A percentile compares a stretch with the other conserved stretches of the same genome.
phyloP scores from a whole-genome alignment of 192 early-diverging fungal genomes.

The Phycomyces blakesleeanus region DNA sequence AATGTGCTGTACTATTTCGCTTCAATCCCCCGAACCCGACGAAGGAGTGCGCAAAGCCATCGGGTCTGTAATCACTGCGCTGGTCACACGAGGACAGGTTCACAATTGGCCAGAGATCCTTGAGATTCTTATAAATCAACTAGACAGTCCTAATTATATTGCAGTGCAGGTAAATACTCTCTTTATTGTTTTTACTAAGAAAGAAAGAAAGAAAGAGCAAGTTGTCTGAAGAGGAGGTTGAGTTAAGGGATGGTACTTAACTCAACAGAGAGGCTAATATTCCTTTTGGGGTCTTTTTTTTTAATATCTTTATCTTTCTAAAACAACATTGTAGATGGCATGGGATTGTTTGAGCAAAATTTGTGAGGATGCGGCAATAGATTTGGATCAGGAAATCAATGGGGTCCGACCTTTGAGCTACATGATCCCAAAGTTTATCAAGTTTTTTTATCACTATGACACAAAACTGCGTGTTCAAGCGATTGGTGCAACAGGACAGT shows the following conservation, averaged over 20 bases:
- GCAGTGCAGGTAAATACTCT: slow-evolving; percentile 68
- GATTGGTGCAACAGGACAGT: slow-evolving; percentile 81
- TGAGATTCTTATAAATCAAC: slow-evolving; percentile 64
- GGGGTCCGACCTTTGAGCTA: slow-evolving; percentile 71
- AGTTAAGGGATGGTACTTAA: too few relatives aligned
- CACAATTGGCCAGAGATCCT: slow-evolving; percentile 79
- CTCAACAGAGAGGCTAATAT: too few relatives aligned
- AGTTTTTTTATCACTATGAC: slow-evolving; percentile 71
- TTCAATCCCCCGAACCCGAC: slow-evolving; percentile 60
- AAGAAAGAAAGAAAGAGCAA: too few relatives aligned
- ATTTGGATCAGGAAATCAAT: slow-evolving; percentile 71
- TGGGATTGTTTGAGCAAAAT: slow-evolving; percentile 88
- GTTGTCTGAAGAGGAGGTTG: too few relatives aligned
- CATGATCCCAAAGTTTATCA: slow-evolving; percentile 87
- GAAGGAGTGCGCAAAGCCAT: slow-evolving; percentile 70
- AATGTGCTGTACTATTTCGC: neutral
- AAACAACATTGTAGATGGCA: slow-evolving; percentile 58
- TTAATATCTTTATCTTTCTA: neutral
- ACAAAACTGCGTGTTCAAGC: slow-evolving; percentile 73
- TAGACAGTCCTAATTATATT: slow-evolving; percentile 63
- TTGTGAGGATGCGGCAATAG: slow-evolving; percentile 86
- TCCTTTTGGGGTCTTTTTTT: neutral
- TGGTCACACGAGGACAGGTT: slow-evolving; percentile 64
- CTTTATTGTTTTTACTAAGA: neutral
- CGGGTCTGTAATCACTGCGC: slow-evolving; percentile 86